Base-by-base conservation (phyloP, 2,329 filamentous ascomycete genomes). In the Rutstroemia sp. region DNA sequence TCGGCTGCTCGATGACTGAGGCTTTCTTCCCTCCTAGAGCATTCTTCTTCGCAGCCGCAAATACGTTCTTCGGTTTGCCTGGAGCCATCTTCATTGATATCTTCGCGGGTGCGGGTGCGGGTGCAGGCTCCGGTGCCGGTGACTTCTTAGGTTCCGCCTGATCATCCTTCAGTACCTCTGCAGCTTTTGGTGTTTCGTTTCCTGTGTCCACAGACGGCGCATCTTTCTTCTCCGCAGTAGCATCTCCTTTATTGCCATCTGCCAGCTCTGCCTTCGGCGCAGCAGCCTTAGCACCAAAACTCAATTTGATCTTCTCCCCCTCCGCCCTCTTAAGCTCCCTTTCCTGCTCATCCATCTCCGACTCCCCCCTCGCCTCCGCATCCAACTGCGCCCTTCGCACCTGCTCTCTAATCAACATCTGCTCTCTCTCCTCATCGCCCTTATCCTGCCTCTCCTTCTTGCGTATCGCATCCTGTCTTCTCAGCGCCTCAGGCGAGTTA, bases 341-440 rank as follows among this genome's bases (percentile, higher is more conserved):
- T 10, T 73, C 73, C 60, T 74, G 69, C 40, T 72, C 65, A 57
- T 77, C 68, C 49, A 74, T 70, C 47, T 75, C 74, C 5, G 68
- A 71, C 1, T 73, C 71, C 0, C 71, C 70, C 14, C 74, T 72
- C 19, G 71, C 72, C 56, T 79, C 77, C 3, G 78, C 80, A 50
- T 81, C 80, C 59, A 78, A 79, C 65, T 83, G 79, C 2, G 92
- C 92, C 57, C 88, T 78, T 69, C 83, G 82, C 49, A 97, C 88
- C 76, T 97, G 94, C 68, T 89, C 87, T 65, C 81, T 80, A 46
- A 99, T 85, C 75, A 92, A 78, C 67, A 81, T 83, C 72, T 92
- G 87, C 73, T 97, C 92, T 49, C 90, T 74, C 72, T 95, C 89
- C 69, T 97, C 92, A 64, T 96, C 92, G 2, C 91, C 90, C 64